Evolutionary conservation across 2,329 filamentous ascomycete genomes (phyloP).

Genomic region (Penicillium sclerotiorum): DNA sequence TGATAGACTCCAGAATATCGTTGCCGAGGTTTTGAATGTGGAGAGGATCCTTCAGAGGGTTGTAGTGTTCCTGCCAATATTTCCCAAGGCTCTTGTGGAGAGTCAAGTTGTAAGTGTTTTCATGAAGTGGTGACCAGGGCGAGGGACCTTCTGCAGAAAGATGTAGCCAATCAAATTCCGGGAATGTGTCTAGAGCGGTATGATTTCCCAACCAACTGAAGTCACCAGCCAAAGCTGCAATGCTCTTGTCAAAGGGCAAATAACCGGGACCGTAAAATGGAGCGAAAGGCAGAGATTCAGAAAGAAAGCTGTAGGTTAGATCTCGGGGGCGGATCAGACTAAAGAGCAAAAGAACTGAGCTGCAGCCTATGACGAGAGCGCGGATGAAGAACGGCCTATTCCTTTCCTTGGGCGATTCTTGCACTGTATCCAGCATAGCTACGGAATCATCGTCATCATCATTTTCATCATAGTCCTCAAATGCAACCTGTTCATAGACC

Average conservation of each 20-base stretch:
- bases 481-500: conserved; percentile 19
- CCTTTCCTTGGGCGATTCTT: neutral
- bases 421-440: neutral
- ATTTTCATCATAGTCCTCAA: conserved; percentile 19
- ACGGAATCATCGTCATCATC: conserved; percentile 3
- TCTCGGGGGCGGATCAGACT: conserved; percentile 17
- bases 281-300: conserved; percentile 19
- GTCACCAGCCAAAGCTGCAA: conserved; percentile 8
- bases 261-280: conserved; percentile 17
- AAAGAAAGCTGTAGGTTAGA: conserved; percentile 17
- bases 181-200: conserved; percentile 15
- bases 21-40: conserved; percentile 19
- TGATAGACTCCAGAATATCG: conserved; percentile 15
- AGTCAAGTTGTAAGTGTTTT: neutral
- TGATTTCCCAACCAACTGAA: conserved; percentile 16
- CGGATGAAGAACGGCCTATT: conserved; percentile 1
- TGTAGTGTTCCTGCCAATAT: conserved; percentile 13
- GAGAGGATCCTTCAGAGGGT: conserved; percentile 14
- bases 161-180: conserved; percentile 19
- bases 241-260: conserved; percentile 5
- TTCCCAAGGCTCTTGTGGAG: conserved; percentile 1
- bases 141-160: conserved; percentile 5
- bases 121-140: conserved; percentile 17
- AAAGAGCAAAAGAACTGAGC: conserved; percentile 6
- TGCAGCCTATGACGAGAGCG: conserved; percentile 3